These are phyloP conservation scores for Aeschynomene evenia DNA, from an alignment of 306 rosid species.

Conservation along the genomic window DNA sequence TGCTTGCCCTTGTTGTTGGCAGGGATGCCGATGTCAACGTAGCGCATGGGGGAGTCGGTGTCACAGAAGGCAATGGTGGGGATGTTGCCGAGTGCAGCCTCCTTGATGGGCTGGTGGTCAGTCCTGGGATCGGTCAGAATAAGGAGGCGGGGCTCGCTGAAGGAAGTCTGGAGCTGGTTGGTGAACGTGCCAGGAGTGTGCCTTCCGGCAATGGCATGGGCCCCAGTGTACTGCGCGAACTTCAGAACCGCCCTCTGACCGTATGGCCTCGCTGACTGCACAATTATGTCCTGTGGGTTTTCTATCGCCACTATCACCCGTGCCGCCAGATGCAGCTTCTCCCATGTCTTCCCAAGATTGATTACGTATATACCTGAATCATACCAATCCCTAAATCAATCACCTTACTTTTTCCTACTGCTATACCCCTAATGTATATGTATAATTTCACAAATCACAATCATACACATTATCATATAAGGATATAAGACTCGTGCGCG, in stretches of 20 bases:
- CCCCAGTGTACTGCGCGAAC: conserved; percentile 83
- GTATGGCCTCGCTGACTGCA: conserved; percentile 80
- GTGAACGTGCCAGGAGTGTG: conserved; percentile 93
- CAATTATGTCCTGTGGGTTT: conserved; percentile 76
- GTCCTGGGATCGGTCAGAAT: conserved; percentile 93
- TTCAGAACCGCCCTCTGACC: conserved; percentile 86
- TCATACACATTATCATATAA: no score
- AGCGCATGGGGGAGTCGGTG: conserved; percentile 82
- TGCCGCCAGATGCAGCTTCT: conserved; percentile 79
- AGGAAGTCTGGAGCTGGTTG: conserved; percentile 85
- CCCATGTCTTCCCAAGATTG: conserved; percentile 83
- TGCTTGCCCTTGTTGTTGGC: conserved; percentile 95
- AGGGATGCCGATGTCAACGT: conserved; percentile 94
- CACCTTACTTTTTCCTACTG: no score
- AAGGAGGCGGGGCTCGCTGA: conserved; percentile 86
- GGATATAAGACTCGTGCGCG: no score
- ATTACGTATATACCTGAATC: conserved; percentile 69
- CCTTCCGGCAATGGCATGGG: conserved; percentile 80
- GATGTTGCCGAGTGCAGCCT: conserved; percentile 85
- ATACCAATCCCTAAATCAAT: no score
- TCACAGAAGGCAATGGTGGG: conserved; percentile 94
- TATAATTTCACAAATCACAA: no score
- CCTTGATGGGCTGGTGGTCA: conserved; percentile 95
- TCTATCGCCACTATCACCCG: conserved; percentile 83
- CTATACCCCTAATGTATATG: no score